These are phyloP conservation scores for Grosmannia huntii DNA, from an alignment of 2,329 filamentous ascomycete genomes.

Conservation along the genomic window DNA sequence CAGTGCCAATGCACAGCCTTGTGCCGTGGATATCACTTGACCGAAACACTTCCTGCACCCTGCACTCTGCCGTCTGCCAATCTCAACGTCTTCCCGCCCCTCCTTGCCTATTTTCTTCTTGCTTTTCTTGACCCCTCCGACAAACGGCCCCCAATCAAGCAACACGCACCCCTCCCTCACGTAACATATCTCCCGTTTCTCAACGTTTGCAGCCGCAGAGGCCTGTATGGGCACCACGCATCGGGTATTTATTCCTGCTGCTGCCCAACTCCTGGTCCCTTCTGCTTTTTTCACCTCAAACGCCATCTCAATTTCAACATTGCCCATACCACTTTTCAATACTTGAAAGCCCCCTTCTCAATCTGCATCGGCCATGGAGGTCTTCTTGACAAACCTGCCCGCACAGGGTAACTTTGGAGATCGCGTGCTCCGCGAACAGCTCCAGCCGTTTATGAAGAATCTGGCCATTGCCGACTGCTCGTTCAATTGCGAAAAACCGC, in stretches of 20 bases:
- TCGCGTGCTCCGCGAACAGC: slow-evolving; percentile 22
- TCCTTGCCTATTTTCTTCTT: not conserved
- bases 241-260: not conserved
- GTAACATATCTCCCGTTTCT: not conserved
- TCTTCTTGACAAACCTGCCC: slow-evolving; percentile 31
- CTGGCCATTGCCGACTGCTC: slow-evolving; percentile 24
- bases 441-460: slow-evolving; percentile 25
- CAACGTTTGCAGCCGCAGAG: not conserved
- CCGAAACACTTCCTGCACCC: not conserved
- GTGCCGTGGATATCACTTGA: not conserved
- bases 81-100: not conserved
- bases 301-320: too few species aligned
- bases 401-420: slow-evolving; percentile 21
- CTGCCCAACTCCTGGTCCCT: not conserved
- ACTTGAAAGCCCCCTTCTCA: too few species aligned
- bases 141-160: not conserved
- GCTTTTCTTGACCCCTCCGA: not conserved
- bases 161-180: not conserved
- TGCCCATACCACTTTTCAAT: not conserved
- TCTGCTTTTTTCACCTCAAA: not conserved
- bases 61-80: not conserved
- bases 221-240: not conserved
- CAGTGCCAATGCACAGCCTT: not conserved
- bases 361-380: slow-evolving; percentile 26
- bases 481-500: slow-evolving; percentile 31